These are phyloP conservation scores for Penicillium coffeae DNA, from an alignment of 495 filamentous ascomycete species.

Conservation along the genomic window DNA sequence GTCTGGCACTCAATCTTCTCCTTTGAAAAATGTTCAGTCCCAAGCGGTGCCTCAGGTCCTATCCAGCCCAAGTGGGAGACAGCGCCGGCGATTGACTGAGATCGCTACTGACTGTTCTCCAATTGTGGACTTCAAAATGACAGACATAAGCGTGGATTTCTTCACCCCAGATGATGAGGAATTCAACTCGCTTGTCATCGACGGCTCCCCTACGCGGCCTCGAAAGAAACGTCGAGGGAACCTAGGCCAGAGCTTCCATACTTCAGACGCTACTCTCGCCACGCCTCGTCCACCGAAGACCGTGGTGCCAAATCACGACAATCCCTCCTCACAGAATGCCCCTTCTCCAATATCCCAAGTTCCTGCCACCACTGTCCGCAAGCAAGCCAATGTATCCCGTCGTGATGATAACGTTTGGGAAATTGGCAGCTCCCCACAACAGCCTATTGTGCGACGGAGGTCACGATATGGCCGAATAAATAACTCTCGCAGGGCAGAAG, in stretches of 20 bases:
- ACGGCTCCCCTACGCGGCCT: constrained; percentile 35
- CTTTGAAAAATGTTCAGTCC: constrained; percentile 28
- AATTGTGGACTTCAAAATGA: constrained; percentile 26
- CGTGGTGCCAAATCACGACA: constrained; percentile 8
- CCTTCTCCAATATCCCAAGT: constrained; percentile 6
- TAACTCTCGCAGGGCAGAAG: constrained; percentile 8
- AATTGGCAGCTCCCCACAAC: constrained; percentile 31
- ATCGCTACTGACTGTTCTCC: constrained; percentile 46
- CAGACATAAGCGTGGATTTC: constrained; percentile 40
- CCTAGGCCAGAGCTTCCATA: constrained; percentile 20
- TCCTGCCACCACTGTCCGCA: constrained; percentile 11
- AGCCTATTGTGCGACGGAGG: constrained; percentile 19
- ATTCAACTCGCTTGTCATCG: constrained; percentile 32
- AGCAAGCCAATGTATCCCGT: constrained; percentile 22
- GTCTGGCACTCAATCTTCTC: constrained; percentile 26
- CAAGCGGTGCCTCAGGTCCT: constrained; percentile 26
- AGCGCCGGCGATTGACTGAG: constrained; percentile 41
- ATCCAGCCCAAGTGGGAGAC: constrained; percentile 41
- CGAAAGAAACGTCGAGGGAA: constrained; percentile 40
- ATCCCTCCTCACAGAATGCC: constrained; percentile 8
- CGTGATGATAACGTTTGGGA: constrained; percentile 38
- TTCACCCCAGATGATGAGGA: constrained; percentile 43
- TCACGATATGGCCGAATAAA: constrained; percentile 15
- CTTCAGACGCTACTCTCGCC: constrained; percentile 32
- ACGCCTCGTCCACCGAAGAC: constrained; percentile 29